A percentile compares a stretch with the other conserved stretches of the same genome.
Conservation (phyloP, 257 asterid species). For the Solanum piurae region DNA sequence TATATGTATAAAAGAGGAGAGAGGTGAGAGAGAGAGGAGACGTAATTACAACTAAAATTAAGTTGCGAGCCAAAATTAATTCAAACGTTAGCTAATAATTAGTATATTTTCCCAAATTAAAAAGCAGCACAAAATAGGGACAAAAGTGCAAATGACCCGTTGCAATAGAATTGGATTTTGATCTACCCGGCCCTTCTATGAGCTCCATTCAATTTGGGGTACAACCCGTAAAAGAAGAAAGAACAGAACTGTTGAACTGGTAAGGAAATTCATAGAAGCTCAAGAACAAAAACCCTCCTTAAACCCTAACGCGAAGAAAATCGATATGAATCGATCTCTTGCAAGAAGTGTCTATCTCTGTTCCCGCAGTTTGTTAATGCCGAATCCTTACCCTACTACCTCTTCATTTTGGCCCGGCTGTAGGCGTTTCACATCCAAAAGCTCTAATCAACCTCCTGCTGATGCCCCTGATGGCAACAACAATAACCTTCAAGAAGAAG, state of each 20-base stretch:
- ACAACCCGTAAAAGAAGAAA: background rate
- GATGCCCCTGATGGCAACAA: background rate
- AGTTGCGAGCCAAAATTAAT: no score
- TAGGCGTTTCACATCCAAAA: background rate
- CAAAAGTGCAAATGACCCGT: background rate
- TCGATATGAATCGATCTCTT: background rate
- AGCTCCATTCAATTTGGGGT: background rate
- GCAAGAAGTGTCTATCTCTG: background rate
- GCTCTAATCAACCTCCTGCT: background rate
- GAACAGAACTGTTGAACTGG: background rate
- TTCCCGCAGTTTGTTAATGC: background rate
- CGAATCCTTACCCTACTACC: background rate
- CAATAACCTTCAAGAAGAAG: background rate
- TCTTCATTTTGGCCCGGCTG: background rate
- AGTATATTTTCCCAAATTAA: background rate
- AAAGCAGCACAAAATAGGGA: background rate
- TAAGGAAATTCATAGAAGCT: background rate
- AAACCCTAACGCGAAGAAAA: background rate
- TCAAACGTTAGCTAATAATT: no score
- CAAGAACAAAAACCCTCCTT: background rate
- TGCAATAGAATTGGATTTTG: background rate
- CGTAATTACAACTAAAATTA: no score
- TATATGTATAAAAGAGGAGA: no score
- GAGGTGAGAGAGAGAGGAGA: no score
- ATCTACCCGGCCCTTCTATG: background rate